These are phyloP conservation scores for Iris macrosiphon DNA, from an alignment of 106 monocot genomes.

Conservation along the genomic window DNA sequence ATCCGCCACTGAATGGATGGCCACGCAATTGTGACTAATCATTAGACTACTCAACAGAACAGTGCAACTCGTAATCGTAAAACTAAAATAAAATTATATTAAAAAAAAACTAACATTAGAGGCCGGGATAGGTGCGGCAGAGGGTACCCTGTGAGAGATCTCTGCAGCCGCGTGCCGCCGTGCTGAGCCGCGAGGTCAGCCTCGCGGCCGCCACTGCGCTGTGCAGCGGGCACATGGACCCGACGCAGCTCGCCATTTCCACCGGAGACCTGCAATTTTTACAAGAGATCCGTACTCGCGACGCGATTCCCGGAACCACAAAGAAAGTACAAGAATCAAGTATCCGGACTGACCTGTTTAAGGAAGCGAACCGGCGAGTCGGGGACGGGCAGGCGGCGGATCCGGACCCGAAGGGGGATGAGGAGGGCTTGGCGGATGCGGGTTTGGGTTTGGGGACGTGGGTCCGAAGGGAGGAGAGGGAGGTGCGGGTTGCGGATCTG, in stretches of 20 bases:
- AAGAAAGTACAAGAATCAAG: too few relatives aligned
- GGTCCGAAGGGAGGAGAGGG: constrained; percentile 6
- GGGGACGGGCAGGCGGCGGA: neutral
- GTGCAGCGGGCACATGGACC: constrained; percentile 47
- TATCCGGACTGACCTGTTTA: constrained; percentile 6
- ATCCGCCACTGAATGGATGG: too few relatives aligned
- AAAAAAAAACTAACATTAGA: too few relatives aligned
- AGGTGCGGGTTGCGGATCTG: constrained; percentile 12
- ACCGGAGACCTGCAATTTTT: constrained; percentile 40
- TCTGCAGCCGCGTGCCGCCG: constrained; percentile 32
- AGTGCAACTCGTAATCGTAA: too few relatives aligned
- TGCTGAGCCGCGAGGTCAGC: constrained; percentile 55
- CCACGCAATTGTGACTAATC: too few relatives aligned
- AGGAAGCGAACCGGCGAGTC: neutral
- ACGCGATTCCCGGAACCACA: too few relatives aligned
- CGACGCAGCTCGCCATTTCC: constrained; percentile 29
- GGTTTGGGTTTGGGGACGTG: constrained; percentile 8
- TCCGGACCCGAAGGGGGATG: constrained; percentile 1
- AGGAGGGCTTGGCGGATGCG: neutral
- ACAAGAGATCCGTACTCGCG: too few relatives aligned
- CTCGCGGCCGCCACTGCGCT: constrained; percentile 63
- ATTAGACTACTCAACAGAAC: too few relatives aligned
- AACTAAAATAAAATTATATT: too few relatives aligned
- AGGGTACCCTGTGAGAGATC: constrained; percentile 65
- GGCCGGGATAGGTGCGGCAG: constrained; percentile 64